These are phyloP conservation scores for Anaeramoeba flamelloides DNA, from an alignment of 78 protist genomes.

Conservation along the genomic window DNA sequence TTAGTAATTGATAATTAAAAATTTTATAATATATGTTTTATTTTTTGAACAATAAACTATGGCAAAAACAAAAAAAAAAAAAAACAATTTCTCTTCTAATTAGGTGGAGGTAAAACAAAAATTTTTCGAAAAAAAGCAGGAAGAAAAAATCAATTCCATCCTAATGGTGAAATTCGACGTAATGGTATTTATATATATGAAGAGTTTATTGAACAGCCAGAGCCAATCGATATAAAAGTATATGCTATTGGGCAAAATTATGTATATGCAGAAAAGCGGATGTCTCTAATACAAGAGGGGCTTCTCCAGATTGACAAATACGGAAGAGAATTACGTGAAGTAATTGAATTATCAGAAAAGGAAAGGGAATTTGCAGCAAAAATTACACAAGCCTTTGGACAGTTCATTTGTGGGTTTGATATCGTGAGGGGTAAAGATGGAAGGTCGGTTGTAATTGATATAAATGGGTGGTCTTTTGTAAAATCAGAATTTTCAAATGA, in stretches of 20 bases:
- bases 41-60: too few species aligned
- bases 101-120: background rate
- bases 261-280: background rate
- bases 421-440: background rate
- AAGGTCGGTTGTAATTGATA: background rate
- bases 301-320: background rate
- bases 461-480: conserved; percentile 1
- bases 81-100: too few species aligned
- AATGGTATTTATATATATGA: background rate
- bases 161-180: background rate
- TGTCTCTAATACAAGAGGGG: background rate
- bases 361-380: background rate
- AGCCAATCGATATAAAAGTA: background rate
- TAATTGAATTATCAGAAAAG: background rate
- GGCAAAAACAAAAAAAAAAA: too few species aligned
- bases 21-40: too few species aligned
- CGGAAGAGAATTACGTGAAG: background rate
- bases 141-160: background rate
- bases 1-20: too few species aligned
- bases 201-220: background rate
- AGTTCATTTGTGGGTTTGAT: background rate
- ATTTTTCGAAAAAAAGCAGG: background rate
- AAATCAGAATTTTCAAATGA: background rate
- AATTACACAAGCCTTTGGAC: background rate
- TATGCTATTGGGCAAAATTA: background rate